phyloP scores from a whole-genome alignment of 352 stramenopile species.

The Phytophthora kernoviae region DNA sequence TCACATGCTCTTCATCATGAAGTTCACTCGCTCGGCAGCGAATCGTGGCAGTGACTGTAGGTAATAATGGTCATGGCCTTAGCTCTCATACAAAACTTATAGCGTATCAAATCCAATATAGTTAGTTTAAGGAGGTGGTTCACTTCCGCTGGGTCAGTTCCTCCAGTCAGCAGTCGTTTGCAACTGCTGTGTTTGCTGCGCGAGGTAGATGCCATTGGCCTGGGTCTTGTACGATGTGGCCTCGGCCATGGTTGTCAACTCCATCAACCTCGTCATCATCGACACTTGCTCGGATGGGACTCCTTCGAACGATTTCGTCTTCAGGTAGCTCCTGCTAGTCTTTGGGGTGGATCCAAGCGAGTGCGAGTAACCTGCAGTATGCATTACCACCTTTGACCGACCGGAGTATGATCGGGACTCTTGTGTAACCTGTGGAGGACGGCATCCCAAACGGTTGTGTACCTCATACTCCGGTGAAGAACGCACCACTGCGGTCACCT shows the following conservation, averaged over 20 bases:
- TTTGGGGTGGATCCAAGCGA: constrained; percentile 16
- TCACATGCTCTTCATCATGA: not conserved
- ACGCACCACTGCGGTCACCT: constrained; percentile 14
- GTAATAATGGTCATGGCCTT: no score
- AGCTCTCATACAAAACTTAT: no score
- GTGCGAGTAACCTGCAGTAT: constrained; percentile 13
- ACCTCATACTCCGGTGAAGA: constrained; percentile 29
- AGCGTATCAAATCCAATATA: not conserved
- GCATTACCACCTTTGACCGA: constrained; percentile 3
- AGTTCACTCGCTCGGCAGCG: no score
- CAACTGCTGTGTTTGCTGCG: constrained; percentile 30
- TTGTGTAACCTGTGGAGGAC: not conserved
- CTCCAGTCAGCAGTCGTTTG: constrained; percentile 11
- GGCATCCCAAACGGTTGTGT: constrained; percentile 10
- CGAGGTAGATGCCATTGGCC: constrained; percentile 35
- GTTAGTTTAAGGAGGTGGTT: not conserved
- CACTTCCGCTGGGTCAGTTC: constrained; percentile 16
- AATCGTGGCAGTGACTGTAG: no score
- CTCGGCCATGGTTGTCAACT: constrained; percentile 36
- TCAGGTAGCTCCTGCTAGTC: constrained; percentile 8
- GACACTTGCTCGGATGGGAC: constrained; percentile 8
- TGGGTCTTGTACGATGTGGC: constrained; percentile 35
- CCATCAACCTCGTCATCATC: constrained; percentile 28
- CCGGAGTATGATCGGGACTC: constrained; percentile 21
- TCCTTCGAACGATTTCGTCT: constrained; percentile 15